Evolutionary conservation across 495 filamentous ascomycete species (phyloP), one percentile per base, ranked within the genome.

Genomic region (Penicillium cataractarum): DNA sequence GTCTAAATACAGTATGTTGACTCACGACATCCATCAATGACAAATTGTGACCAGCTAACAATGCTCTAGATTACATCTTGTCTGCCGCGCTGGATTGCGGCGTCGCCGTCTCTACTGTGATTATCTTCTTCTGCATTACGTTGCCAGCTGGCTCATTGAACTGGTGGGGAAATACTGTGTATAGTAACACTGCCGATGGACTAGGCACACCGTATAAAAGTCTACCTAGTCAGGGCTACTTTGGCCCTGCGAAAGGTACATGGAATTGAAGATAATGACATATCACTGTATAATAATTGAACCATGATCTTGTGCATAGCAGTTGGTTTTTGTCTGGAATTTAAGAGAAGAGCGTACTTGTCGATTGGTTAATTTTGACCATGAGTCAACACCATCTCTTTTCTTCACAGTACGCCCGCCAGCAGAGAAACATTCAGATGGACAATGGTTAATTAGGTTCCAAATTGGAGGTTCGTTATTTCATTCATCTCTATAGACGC

Each of bases 51-150:
- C n/a, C n/a, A n/a, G 55, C 83, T 48, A 68, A 88, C 13, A 13
- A 77, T 74, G 12, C 82, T 81, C 22, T 77, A 72, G 88, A 89
- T 64, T 90, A 88, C 63, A 75, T 89, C 35, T 82, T 86, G 5
- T 84, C 84, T 19, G 84, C 84, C 1, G 86, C 83, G 0, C 73
- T 90, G 15, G 86, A 89, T 61, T 78, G 86, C 21, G 87, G 85
- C 1, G 78, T 90, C 44, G 87, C 87, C 2, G 76, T 89, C 1
- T 76, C 80, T 5, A 89, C 86, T 2, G 78, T 88, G 54, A 76
- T 87, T 42, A 86, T 89, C 51, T 88, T 88, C 72, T 87, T 89
- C 65, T 81, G 90, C 54, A 89, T 92, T 39, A 88, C 90, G 68
- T 85, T 91, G 55, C 83, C 89, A 0, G 83, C 82, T 5, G 75